Conservation (phyloP, 345 rosid species). For the Camelina hispida region DNA sequence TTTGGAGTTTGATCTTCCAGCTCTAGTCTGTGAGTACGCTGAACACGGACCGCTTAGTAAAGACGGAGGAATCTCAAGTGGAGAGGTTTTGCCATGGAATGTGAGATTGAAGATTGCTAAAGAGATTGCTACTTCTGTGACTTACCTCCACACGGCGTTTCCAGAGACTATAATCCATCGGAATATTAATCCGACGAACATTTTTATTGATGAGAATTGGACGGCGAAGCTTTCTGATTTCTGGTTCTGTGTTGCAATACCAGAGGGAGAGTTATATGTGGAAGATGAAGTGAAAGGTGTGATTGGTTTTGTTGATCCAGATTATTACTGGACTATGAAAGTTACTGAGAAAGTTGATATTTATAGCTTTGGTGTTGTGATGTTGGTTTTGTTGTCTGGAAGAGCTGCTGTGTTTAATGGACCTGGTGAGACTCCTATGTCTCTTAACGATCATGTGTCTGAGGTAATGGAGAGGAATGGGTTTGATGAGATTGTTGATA, state of each 20-base stretch:
- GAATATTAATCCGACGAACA: conserved; percentile 37
- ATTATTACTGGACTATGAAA: conserved; percentile 40
- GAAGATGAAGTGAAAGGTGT: conserved; percentile 38
- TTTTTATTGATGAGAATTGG: conserved; percentile 30
- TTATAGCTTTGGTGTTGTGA: conserved; percentile 39
- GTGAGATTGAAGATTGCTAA: conserved; percentile 35
- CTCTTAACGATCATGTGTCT: conserved; percentile 35
- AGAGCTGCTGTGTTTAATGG: conserved; percentile 40
- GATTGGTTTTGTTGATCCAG: conserved; percentile 39
- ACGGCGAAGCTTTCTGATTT: conserved; percentile 38
- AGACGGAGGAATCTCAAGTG: conserved; percentile 25
- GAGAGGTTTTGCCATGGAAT: conserved; percentile 31
- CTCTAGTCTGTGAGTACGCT: conserved; percentile 32
- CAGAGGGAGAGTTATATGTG: conserved; percentile 33
- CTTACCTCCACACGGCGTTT: conserved; percentile 40
- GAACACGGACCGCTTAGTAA: conserved; percentile 30
- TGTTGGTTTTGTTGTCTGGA: conserved; percentile 43
- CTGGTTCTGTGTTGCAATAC: conserved; percentile 43
- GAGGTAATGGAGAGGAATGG: conserved; percentile 36
- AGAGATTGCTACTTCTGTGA: conserved; percentile 26
- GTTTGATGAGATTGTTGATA: conserved; percentile 39
- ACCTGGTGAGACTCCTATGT: conserved; percentile 19
- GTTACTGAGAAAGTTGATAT: conserved; percentile 38
- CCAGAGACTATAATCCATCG: conserved; percentile 36
- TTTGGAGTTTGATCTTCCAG: conserved; percentile 33